These are phyloP conservation scores for Solanum appendiculatum DNA, from an alignment of 257 asterid species.

Conservation along the genomic window DNA sequence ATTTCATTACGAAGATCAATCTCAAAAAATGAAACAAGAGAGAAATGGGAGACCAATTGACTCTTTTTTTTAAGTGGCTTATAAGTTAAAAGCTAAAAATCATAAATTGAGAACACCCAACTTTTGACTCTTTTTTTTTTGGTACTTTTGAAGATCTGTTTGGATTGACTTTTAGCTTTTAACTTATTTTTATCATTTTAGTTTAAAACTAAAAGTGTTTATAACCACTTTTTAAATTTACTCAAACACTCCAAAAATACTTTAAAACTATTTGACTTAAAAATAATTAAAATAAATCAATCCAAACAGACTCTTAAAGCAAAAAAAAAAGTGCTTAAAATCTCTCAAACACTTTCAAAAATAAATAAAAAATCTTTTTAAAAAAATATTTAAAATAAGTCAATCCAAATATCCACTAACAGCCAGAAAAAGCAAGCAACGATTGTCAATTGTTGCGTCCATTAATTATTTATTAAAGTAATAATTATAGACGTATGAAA, in stretches of 20 bases:
- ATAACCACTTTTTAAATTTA: neutral
- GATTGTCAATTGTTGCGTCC: neutral
- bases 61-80: too few relatives aligned
- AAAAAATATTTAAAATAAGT: too few relatives aligned
- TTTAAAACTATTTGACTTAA: too few relatives aligned
- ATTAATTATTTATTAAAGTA: neutral
- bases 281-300: too few relatives aligned
- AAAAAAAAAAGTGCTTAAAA: neutral
- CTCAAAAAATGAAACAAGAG: too few relatives aligned
- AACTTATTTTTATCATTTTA: neutral
- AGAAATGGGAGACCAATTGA: too few relatives aligned
- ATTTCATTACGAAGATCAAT: too few relatives aligned
- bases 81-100: too few relatives aligned
- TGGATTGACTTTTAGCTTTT: neutral
- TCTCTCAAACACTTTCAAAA: neutral
- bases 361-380: too few relatives aligned
- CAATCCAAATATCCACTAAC: neutral
- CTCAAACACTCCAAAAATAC: neutral
- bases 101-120: rapidly evolving
- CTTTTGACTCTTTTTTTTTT: too few relatives aligned
- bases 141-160: too few relatives aligned
- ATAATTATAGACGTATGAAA: neutral
- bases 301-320: neutral
- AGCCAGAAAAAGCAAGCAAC: neutral
- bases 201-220: too few relatives aligned